phyloP scores from a whole-genome alignment of 208 protist genomes.

The Trypanosoma congolense region DNA sequence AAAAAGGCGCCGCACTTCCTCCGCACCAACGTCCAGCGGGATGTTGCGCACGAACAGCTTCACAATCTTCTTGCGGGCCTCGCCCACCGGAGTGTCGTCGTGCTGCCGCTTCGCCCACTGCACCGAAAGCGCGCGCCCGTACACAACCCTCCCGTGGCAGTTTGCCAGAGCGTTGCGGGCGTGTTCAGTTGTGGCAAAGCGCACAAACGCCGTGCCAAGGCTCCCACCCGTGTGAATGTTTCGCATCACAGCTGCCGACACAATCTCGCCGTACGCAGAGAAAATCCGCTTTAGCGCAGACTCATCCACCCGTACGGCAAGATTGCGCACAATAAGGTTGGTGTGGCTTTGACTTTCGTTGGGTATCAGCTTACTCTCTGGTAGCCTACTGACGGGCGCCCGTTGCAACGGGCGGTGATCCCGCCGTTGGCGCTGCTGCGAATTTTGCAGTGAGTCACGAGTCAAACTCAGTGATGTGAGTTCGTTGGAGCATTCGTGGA shows the following conservation, averaged over 20 bases:
- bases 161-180: constrained; percentile 46
- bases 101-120: constrained; percentile 82
- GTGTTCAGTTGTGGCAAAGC: constrained; percentile 60
- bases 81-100: constrained; percentile 65
- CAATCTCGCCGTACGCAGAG: constrained; percentile 50
- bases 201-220: constrained; percentile 70
- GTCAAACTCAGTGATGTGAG: not conserved
- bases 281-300: constrained; percentile 53
- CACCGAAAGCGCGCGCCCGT: constrained; percentile 54
- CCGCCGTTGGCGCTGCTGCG: not conserved
- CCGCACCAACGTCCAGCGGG: constrained; percentile 45
- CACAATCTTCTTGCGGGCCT: constrained; percentile 55
- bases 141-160: constrained; percentile 37
- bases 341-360: constrained; percentile 63
- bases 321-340: constrained; percentile 78
- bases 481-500: not conserved
- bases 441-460: not conserved
- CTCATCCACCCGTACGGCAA: constrained; percentile 52
- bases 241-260: constrained; percentile 63
- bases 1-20: constrained; percentile 42
- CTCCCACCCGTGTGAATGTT: constrained; percentile 75
- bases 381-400: not conserved
- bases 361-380: constrained; percentile 29
- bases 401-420: not conserved
- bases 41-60: constrained; percentile 88